These are phyloP conservation scores for Amanita rubescens DNA, from an alignment of 768 basidiomycete genomes.

Conservation along the genomic window DNA sequence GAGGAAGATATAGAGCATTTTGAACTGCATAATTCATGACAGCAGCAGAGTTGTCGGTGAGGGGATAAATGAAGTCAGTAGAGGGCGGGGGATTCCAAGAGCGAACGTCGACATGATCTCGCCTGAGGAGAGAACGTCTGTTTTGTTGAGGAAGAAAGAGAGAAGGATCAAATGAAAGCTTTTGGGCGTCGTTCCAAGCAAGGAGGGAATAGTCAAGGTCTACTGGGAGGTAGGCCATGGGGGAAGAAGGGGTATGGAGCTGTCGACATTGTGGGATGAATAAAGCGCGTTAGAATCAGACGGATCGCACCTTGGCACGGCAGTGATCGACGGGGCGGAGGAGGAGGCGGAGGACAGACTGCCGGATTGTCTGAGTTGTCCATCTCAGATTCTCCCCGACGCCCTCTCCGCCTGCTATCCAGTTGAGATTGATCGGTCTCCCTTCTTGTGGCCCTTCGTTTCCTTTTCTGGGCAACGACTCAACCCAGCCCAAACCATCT, in stretches of 20 bases:
- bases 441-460: no score
- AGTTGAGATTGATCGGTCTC: no score
- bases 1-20: slow-evolving; percentile 12
- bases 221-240: not conserved
- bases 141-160: slow-evolving; percentile 1
- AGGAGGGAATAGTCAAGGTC: slow-evolving; percentile 8
- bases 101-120: slow-evolving; percentile 6
- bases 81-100: slow-evolving; percentile 12
- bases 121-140: no score
- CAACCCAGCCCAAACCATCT: slow-evolving; percentile 6
- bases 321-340: slow-evolving; percentile 19
- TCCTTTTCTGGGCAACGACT: not conserved
- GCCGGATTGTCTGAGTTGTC: not conserved
- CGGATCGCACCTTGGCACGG: slow-evolving; percentile 18
- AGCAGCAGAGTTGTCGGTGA: not conserved
- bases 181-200: slow-evolving; percentile 12
- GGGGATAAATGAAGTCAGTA: slow-evolving; percentile 10
- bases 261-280: slow-evolving; percentile 8
- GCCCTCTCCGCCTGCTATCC: not conserved
- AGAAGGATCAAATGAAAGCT: slow-evolving; percentile 11
- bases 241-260: slow-evolving; percentile 14
- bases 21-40: slow-evolving; percentile 10
- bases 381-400: slow-evolving; percentile 7
- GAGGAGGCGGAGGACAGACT: not conserved
- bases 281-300: slow-evolving; percentile 5